phyloP scores from a whole-genome alignment of 805 yeast genomes.

The Yamadazyma sp. region DNA sequence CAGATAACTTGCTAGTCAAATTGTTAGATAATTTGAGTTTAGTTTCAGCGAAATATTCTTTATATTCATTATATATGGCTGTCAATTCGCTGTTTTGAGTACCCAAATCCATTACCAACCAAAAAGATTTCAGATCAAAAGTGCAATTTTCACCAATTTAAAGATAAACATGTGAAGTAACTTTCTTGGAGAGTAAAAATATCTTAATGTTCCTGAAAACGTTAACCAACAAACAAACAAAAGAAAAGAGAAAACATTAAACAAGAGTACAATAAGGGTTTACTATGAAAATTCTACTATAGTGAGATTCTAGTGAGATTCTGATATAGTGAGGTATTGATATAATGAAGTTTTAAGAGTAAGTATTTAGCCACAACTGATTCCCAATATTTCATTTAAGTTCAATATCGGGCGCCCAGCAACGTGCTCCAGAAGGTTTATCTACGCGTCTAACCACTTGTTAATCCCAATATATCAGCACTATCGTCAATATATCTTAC shows the following conservation, averaged over 20 bases:
- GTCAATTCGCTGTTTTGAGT: constrained; percentile 19
- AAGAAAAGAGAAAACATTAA: too few relatives aligned
- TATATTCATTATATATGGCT: constrained; percentile 20
- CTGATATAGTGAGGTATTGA: too few relatives aligned
- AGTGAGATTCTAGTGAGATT: too few relatives aligned
- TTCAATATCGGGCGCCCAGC: constrained; percentile 48
- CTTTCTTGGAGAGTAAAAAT: too few relatives aligned
- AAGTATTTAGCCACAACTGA: constrained; percentile 41
- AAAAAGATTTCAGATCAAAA: too few relatives aligned
- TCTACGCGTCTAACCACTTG: constrained; percentile 37
- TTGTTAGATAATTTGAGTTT: constrained; percentile 2
- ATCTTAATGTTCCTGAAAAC: too few relatives aligned
- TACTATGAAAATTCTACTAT: too few relatives aligned
- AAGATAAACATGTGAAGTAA: too few relatives aligned
- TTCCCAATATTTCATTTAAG: constrained; percentile 40
- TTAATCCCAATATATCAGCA: constrained; percentile 16
- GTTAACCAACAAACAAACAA: too few relatives aligned
- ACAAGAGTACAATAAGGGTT: too few relatives aligned
- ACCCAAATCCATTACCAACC: constrained; percentile 15
- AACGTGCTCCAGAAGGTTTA: constrained; percentile 41
- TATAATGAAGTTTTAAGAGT: neutral
- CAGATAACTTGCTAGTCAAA: neutral
- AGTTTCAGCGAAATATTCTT: constrained; percentile 15
- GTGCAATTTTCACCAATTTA: too few relatives aligned
- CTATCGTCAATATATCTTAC: constrained; percentile 8